These are phyloP conservation scores for Lotus japonicus DNA, from an alignment of 306 rosid species.

Conservation along the genomic window DNA sequence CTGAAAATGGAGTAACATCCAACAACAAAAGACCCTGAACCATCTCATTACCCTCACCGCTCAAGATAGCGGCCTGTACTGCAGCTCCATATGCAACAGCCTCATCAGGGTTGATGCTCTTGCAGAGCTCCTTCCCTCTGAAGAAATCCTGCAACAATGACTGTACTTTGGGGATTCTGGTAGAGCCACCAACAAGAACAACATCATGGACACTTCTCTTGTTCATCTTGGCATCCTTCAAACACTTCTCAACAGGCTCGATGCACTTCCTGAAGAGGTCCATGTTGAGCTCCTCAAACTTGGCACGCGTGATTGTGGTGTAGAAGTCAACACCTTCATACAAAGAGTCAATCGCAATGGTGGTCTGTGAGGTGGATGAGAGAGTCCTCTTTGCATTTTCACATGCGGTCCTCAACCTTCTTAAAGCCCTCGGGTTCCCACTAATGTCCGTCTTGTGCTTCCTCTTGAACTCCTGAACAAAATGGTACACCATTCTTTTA, in stretches of 20 bases:
- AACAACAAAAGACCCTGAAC: slow-evolving; percentile 54
- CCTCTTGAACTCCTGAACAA: slow-evolving; percentile 63
- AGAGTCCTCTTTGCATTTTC: slow-evolving; percentile 69
- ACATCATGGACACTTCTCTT: slow-evolving; percentile 49
- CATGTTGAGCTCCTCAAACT: slow-evolving; percentile 71
- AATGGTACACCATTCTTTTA: slow-evolving; percentile 65
- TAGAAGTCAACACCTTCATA: slow-evolving; percentile 59
- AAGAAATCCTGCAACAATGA: slow-evolving; percentile 63
- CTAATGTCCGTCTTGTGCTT: slow-evolving; percentile 62
- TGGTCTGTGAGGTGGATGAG: slow-evolving; percentile 70
- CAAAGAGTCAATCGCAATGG: slow-evolving; percentile 57
- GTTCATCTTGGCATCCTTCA: slow-evolving; percentile 73
- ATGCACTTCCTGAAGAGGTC: slow-evolving; percentile 66
- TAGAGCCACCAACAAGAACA: slow-evolving; percentile 70
- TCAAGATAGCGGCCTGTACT: slow-evolving; percentile 63
- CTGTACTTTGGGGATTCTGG: slow-evolving; percentile 70
- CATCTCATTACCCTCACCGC: slow-evolving; percentile 61
- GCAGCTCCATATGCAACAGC: slow-evolving; percentile 81
- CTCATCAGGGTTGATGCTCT: slow-evolving; percentile 68
- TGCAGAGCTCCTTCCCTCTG: slow-evolving; percentile 67
- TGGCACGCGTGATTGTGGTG: slow-evolving; percentile 58
- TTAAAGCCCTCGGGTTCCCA: slow-evolving; percentile 49
- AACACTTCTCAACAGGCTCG: slow-evolving; percentile 69
- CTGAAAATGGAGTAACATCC: slow-evolving; percentile 63
- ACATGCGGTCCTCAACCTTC: slow-evolving; percentile 61